These are phyloP conservation scores for Myxozyma melibiosi DNA, from an alignment of 805 yeast species.

Conservation along the genomic window DNA sequence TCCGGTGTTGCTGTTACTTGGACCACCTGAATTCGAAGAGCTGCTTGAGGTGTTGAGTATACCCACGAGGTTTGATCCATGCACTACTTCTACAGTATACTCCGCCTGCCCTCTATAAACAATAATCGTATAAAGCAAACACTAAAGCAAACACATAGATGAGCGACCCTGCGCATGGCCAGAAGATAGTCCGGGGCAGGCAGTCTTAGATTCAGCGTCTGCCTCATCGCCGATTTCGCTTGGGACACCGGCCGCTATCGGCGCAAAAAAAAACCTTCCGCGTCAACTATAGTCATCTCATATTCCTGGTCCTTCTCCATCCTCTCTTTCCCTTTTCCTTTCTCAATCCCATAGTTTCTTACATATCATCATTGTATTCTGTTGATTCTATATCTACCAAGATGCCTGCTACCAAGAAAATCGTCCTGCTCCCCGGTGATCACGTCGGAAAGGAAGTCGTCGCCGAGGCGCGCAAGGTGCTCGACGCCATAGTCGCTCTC, in stretches of 20 bases:
- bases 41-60: no score
- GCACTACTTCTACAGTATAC: no score
- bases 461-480: constrained; percentile 88
- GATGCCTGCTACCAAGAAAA: constrained; percentile 52
- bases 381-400: background rate
- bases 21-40: no score
- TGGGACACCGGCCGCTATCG: background rate
- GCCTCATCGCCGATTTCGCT: constrained; percentile 5
- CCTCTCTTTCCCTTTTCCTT: background rate
- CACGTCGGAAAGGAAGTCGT: constrained; percentile 93
- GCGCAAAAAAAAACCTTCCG: constrained; percentile 8
- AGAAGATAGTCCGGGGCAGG: no score
- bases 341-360: background rate
- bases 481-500: constrained; percentile 70
- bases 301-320: background rate
- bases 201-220: no score
- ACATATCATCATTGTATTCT: no score
- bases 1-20: no score
- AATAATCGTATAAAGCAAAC: no score
- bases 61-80: no score
- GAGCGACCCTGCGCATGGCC: no score
- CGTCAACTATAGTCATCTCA: background rate
- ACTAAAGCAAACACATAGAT: no score
- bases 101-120: no score
- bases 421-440: constrained; percentile 93